phyloP scores from a whole-genome alignment of 495 filamentous ascomycete genomes.

The Aspergillus affinis region DNA sequence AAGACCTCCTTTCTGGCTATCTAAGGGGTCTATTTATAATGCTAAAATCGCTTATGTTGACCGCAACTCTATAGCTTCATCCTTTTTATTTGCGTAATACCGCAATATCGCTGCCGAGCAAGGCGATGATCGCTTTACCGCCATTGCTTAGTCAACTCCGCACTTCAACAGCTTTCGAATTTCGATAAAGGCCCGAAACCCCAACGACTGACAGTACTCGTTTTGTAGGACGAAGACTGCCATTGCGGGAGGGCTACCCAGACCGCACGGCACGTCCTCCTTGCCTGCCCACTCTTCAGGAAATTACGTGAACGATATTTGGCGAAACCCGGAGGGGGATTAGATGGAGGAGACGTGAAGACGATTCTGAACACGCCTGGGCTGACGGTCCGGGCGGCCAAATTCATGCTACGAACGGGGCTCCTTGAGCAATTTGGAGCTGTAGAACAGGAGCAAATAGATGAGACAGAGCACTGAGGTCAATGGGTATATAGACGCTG shows the following conservation, averaged over 20 bases:
- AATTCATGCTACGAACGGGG: constrained; percentile 11
- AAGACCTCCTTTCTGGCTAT: no score
- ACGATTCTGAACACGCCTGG: constrained; percentile 3
- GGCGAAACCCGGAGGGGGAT: constrained; percentile 6
- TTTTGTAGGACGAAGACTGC: no score
- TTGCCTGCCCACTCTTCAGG: constrained; percentile 8
- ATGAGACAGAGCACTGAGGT: constrained; percentile 8
- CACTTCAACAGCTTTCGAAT: no score
- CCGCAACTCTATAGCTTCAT: no score
- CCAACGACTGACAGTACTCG: no score
- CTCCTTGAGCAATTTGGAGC: constrained; percentile 10
- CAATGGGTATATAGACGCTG: constrained; percentile 5
- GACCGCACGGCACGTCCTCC: constrained; percentile 7
- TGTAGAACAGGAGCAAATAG: constrained; percentile 2
- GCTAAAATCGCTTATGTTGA: no score
- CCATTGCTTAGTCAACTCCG: no score
- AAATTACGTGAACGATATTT: constrained; percentile 5
- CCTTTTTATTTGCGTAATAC: no score
- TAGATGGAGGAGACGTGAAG: constrained; percentile 8
- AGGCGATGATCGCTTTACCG: no score
- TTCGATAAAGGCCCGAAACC: no score
- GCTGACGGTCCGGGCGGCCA: constrained; percentile 8
- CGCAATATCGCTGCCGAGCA: no score
- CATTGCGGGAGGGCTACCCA: constrained; percentile 7
- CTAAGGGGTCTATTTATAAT: no score